Percentiles rank a stretch among this genome's conserved stretches.
Conservation (phyloP, 2,329 filamentous ascomycete species). For the Nannizzia gypsea region DNA sequence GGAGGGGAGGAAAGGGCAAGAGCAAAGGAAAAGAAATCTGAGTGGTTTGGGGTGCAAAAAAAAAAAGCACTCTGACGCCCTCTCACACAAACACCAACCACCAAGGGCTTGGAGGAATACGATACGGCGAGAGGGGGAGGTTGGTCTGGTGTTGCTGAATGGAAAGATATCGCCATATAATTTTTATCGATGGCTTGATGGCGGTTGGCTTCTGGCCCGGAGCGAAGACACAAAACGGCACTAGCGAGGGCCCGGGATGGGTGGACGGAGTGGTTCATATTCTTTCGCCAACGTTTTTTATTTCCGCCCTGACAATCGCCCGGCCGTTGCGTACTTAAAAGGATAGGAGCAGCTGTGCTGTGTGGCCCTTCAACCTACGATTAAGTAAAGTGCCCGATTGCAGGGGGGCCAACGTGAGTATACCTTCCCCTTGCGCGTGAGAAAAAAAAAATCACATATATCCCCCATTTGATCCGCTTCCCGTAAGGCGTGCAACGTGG, state of each 20-base stretch:
- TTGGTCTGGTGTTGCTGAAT: not conserved
- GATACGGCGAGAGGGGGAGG: not conserved
- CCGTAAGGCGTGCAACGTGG: constrained; percentile 7
- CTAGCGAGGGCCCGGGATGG: not conserved
- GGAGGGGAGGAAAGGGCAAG: not conserved
- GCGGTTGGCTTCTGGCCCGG: not conserved
- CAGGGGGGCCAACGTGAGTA: not conserved
- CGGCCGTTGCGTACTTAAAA: not conserved
- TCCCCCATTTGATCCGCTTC: not conserved
- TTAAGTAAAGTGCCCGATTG: not conserved
- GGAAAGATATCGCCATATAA: not conserved
- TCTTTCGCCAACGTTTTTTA: not conserved
- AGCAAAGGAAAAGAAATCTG: not conserved
- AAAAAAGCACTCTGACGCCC: not conserved
- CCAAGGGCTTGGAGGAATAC: not conserved
- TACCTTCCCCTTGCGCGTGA: constrained; percentile 1
- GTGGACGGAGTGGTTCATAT: not conserved
- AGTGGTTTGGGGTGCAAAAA: not conserved
- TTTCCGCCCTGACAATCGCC: not conserved
- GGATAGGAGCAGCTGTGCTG: not conserved
- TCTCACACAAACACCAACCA: not conserved
- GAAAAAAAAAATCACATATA: not conserved
- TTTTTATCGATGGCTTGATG: constrained; percentile 1
- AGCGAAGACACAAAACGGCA: not conserved
- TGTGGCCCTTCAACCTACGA: not conserved